Evolutionary conservation across 176 grass and related monocot genomes (phyloP).

Genomic region (Oryza coarctata): DNA sequence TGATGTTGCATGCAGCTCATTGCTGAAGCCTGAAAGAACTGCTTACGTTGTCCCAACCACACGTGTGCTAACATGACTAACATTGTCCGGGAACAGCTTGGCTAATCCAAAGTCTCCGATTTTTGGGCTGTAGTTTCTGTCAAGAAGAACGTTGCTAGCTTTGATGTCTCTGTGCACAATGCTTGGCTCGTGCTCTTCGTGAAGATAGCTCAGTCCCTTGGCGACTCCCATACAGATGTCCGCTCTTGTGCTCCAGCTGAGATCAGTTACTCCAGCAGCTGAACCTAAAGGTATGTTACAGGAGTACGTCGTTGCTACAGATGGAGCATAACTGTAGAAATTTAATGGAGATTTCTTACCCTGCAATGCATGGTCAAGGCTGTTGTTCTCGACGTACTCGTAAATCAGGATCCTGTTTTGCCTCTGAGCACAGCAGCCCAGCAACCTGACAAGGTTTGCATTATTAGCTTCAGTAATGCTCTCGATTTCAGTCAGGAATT

Average conservation of each 20-base stretch:
- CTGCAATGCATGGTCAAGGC: conserved; percentile 47
- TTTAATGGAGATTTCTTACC: conserved; percentile 17
- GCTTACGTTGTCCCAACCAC: conserved; percentile 52
- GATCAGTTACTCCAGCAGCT: not conserved
- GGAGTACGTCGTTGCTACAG: not conserved
- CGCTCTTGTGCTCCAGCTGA: conserved; percentile 43
- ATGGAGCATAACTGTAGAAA: not conserved
- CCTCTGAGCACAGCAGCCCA: conserved; percentile 53
- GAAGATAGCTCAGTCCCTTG: conserved; percentile 54
- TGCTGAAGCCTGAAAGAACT: not conserved
- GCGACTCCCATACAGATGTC: conserved; percentile 47
- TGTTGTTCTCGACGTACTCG: conserved; percentile 53
- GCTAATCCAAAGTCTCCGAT: conserved; percentile 62
- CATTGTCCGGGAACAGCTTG: conserved; percentile 48
- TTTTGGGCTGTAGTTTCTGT: conserved; percentile 37
- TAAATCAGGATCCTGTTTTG: conserved; percentile 49
- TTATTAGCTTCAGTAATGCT: conserved; percentile 48
- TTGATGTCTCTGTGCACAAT: conserved; percentile 61
- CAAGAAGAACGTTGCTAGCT: conserved; percentile 55
- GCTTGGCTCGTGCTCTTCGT: conserved; percentile 45
- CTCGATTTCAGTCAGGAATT: conserved; percentile 63
- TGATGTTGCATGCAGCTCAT: not conserved
- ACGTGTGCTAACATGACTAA: conserved; percentile 52
- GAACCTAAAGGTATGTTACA: not conserved
- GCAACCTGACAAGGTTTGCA: conserved; percentile 47